Conservation (phyloP, 139 green algal species). For the Chlamydomonas asymmetrica region DNA sequence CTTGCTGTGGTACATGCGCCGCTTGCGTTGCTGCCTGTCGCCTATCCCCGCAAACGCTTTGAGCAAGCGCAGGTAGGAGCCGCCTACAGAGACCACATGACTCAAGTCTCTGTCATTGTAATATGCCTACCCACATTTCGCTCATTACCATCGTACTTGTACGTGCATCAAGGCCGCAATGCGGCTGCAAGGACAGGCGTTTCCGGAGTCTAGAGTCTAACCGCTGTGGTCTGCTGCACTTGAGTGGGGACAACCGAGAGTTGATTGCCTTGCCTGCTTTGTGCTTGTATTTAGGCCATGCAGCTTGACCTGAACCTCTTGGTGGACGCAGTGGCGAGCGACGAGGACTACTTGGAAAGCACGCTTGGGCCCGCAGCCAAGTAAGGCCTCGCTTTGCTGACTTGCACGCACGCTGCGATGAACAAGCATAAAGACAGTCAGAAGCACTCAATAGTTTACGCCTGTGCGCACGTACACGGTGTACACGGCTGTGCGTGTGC, state of each 20-base stretch:
- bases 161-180: neutral
- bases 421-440: neutral
- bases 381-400: neutral
- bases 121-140: neutral
- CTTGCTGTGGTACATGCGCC: slow-evolving; percentile 78
- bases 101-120: neutral
- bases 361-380: slow-evolving; percentile 55
- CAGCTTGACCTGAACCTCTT: slow-evolving; percentile 81
- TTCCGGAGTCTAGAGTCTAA: neutral
- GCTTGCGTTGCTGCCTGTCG: slow-evolving; percentile 79
- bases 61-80: slow-evolving; percentile 30
- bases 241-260: neutral
- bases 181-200: neutral
- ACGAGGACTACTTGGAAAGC: slow-evolving; percentile 75
- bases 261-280: neutral
- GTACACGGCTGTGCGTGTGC: too few relatives aligned
- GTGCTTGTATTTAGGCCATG: slow-evolving; percentile 61
- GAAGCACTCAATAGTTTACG: too few relatives aligned
- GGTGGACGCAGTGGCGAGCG: slow-evolving; percentile 74
- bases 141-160: neutral
- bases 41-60: slow-evolving; percentile 75
- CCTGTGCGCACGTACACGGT: too few relatives aligned
- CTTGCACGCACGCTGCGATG: neutral
- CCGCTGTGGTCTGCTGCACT: neutral
- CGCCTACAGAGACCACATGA: neutral